These are phyloP conservation scores for Zymoseptoria passerinii DNA, from an alignment of 2,329 filamentous ascomycete species.

Conservation along the genomic window DNA sequence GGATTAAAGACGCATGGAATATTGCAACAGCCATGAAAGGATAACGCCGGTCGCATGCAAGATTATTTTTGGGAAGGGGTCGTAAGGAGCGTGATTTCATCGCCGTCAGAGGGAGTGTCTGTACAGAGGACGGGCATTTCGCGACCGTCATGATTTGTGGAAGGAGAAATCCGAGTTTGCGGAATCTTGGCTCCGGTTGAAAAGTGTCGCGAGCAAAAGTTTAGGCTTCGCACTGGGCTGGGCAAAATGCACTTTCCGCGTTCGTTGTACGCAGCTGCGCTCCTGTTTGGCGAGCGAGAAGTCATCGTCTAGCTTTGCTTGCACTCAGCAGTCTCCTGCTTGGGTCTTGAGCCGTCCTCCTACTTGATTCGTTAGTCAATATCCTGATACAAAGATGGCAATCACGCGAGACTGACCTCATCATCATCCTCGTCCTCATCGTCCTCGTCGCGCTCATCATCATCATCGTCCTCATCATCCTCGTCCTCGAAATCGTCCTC, in stretches of 20 bases:
- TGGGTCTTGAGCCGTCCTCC: slow-evolving; percentile 83
- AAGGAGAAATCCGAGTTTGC: neutral
- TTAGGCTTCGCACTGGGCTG: neutral
- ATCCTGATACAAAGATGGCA: neutral
- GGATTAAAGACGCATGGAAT: neutral
- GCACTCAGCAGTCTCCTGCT: slow-evolving; percentile 91
- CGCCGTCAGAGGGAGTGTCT: neutral
- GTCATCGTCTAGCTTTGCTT: slow-evolving; percentile 66
- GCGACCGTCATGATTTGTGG: neutral
- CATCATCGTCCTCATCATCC: slow-evolving; percentile 85
- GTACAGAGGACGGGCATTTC: neutral
- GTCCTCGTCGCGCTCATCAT: slow-evolving; percentile 70
- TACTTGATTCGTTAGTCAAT: slow-evolving; percentile 35
- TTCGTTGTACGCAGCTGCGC: neutral
- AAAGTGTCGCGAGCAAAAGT: neutral
- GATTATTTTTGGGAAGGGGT: neutral
- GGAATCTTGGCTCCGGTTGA: neutral
- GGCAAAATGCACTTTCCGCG: neutral
- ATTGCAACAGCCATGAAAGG: neutral
- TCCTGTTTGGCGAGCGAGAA: neutral
- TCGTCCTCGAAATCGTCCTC: slow-evolving; percentile 81
- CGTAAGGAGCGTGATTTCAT: neutral
- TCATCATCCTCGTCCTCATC: slow-evolving; percentile 56
- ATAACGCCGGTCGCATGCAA: slow-evolving; percentile 3
- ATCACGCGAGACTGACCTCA: slow-evolving; percentile 33